Evolutionary conservation across 305 asterid genomes (phyloP), one percentile per base, ranked within the genome.

Genomic region (Caryopteris hybrid): DNA sequence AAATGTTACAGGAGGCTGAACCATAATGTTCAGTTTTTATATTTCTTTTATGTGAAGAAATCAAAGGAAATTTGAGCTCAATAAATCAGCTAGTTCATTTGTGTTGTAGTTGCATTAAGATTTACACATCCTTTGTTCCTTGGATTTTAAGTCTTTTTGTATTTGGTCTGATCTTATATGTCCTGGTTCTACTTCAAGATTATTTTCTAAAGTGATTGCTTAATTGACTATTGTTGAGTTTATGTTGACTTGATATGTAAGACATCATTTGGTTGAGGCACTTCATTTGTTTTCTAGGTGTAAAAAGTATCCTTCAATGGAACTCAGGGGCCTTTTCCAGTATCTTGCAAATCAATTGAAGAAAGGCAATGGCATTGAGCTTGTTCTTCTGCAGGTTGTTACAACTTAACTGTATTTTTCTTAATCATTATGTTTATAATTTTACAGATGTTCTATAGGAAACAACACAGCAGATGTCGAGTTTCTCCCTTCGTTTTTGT

Each of bases 251-350:
- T 74, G 62, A 41, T 62, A 48, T 18, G 13, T 45, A 25, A 60
- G 58, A 53, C 55, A 55, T 61, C 63, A 60, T 66, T 58, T 31
- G 39, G 29, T 69, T 71, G 58, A 68, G 42, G 69, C 38, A 13
- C 34, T 61, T 74, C 48, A 25, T 51, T 21, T 76, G 63, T 76
- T 22, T 70, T 77, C 61, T 72, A 95, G 99, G 91, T 95, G 99
- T 81, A 95, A 95, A 83, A 95, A 95, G 78, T 95, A 95, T 63
- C 99, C 99, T 50, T 95, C 99, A 12, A 92, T 95, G 99, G 99
- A 95, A 80, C 95, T 95, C 74, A 80, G 98, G 80, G 99, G 99
- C 54, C 98, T 95, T 66, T 95, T 95, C 82, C 99, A 95, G 85
- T 95, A 95, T 79, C 96, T 95, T 68, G 96, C 86, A 27, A 95